Evolutionary conservation across 1,139 yeast species (phyloP).

Genomic region (Eremothecium sinecaudum): DNA sequence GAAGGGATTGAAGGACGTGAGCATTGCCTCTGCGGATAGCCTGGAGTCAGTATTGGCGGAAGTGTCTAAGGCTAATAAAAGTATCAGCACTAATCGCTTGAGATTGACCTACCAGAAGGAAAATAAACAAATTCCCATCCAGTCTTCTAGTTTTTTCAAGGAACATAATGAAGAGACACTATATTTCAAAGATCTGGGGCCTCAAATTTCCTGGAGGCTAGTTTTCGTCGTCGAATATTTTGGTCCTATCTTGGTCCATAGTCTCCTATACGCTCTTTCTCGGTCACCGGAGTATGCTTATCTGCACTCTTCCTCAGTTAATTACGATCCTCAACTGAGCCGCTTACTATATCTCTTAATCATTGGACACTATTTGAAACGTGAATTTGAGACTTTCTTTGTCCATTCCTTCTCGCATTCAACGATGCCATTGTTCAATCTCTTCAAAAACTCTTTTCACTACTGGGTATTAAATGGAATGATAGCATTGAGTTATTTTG

Average conservation of each 20-base stretch:
- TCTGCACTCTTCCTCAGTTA: constrained; percentile 8
- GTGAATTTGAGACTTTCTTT: constrained; percentile 77
- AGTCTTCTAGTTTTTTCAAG: constrained; percentile 20
- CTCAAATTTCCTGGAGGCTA: constrained; percentile 85
- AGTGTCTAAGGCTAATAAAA: constrained; percentile 39
- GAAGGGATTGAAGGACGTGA: constrained; percentile 37
- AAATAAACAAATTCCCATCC: constrained; percentile 24
- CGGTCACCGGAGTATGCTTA: constrained; percentile 10
- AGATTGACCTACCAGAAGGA: constrained; percentile 32
- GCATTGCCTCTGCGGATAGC: constrained; percentile 31
- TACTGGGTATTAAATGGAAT: constrained; percentile 87
- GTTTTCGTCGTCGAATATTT: constrained; percentile 80
- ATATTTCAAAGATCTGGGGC: constrained; percentile 79
- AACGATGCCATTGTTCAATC: constrained; percentile 84
- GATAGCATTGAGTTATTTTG: constrained; percentile 56
- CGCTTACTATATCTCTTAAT: constrained; percentile 36
- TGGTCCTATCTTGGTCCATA: constrained; percentile 80
- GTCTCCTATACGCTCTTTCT: constrained; percentile 44
- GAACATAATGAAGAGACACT: constrained; percentile 33
- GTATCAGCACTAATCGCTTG: constrained; percentile 37
- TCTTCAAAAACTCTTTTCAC: constrained; percentile 82
- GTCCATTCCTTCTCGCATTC: constrained; percentile 78
- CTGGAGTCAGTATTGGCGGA: constrained; percentile 32
- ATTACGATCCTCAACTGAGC: constrained; percentile 19
- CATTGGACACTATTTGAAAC: constrained; percentile 68